Percentiles rank a stretch among this genome's conserved stretches.
Evolutionary conservation across 2,329 filamentous ascomycete genomes (phyloP).

Genomic region (Furcasterigmium sp.): DNA sequence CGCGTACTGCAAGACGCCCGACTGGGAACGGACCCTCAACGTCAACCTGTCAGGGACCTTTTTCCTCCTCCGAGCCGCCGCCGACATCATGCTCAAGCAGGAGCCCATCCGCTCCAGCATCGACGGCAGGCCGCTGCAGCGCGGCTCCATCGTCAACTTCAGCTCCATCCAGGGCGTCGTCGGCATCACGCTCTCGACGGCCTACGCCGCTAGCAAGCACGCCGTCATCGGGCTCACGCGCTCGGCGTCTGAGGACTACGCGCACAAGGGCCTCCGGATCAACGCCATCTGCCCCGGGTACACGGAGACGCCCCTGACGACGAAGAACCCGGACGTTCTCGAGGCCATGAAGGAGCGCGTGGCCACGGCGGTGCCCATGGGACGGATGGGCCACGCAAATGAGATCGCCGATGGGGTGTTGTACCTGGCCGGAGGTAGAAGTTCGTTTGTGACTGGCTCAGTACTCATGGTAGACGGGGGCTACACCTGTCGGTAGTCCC

Average conservation of each 20-base stretch:
- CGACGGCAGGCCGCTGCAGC: slow-evolving; percentile 14
- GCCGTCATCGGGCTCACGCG: slow-evolving; percentile 2
- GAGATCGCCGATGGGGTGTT: slow-evolving; percentile 23
- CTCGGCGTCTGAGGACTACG: slow-evolving; percentile 35
- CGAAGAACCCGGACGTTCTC: slow-evolving; percentile 16
- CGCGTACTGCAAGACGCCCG: slow-evolving; percentile 24
- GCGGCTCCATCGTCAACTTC: slow-evolving; percentile 10
- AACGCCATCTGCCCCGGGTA: slow-evolving; percentile 28
- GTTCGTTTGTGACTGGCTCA: slow-evolving; percentile 8
- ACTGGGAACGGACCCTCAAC: slow-evolving; percentile 34
- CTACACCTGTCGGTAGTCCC: slow-evolving; percentile 3
- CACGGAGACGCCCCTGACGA: slow-evolving; percentile 23
- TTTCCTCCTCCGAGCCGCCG: slow-evolving; percentile 30
- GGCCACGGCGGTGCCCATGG: slow-evolving; percentile 18
- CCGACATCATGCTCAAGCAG: slow-evolving; percentile 37
- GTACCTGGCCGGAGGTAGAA: slow-evolving; percentile 14
- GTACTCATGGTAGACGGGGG: slow-evolving; percentile 9
- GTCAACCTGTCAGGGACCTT: slow-evolving; percentile 38
- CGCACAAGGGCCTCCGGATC: slow-evolving; percentile 30
- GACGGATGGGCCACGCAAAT: slow-evolving; percentile 17
- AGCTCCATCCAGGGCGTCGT: slow-evolving; percentile 7
- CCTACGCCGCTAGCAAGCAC: slow-evolving; percentile 9
- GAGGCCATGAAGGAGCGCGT: slow-evolving; percentile 20
- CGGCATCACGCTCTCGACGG: slow-evolving; percentile 6
- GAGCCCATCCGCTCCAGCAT: slow-evolving; percentile 29